Base-by-base conservation (phyloP, 495 filamentous ascomycete species). In the Oleoguttula mirabilis region DNA sequence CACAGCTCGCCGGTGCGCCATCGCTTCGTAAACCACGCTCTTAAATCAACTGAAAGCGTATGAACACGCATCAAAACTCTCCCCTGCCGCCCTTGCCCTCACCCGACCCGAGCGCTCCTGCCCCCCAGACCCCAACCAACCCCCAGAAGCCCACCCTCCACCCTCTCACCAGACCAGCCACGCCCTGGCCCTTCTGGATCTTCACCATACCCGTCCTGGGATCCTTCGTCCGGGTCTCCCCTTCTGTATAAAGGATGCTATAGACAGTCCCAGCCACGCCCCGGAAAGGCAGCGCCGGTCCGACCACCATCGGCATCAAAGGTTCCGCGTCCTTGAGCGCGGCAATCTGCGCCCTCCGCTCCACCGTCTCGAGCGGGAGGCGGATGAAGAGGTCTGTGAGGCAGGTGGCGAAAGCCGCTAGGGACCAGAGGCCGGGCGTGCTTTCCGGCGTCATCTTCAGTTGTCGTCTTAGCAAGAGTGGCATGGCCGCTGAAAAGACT, bases 91-190 rank as follows among this genome's bases (percentile, higher is more conserved):
- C 54, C 21, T 48, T 58, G 15, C 55, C 61, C 15, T 63, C 61
- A 12, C 64, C 58, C 23, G 66, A 66, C 11, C 80, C 78, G 24
- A 84, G 45, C 7, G 79, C 64, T 37, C 65, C 71, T 43, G 79
- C 70, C 17, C 80, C 78, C 85, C 88, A 88, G 17, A 93, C 74
- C 15, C 88, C 88, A 12, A 88, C 79, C 41, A 95, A 65, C 0
- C 88, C 88, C 90, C 90, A 96, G 73, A 92, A 84, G 8, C 87
- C 87, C 14, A 95, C 80, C 55, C 84, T 79, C 90, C 90, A 98
- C 11, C 90, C 90, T 34, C 90, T 71, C 70, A 84, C 94, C 11
- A 98, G 66, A 0, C 92, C 90, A 21, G 81, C 71, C 20, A 85
- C 52, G 5, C 90, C 90, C 52, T 93, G 86, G 8, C 32, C 32